Base-by-base conservation (phyloP, 2,329 filamentous ascomycete genomes). In the Calonectria pteridis region DNA sequence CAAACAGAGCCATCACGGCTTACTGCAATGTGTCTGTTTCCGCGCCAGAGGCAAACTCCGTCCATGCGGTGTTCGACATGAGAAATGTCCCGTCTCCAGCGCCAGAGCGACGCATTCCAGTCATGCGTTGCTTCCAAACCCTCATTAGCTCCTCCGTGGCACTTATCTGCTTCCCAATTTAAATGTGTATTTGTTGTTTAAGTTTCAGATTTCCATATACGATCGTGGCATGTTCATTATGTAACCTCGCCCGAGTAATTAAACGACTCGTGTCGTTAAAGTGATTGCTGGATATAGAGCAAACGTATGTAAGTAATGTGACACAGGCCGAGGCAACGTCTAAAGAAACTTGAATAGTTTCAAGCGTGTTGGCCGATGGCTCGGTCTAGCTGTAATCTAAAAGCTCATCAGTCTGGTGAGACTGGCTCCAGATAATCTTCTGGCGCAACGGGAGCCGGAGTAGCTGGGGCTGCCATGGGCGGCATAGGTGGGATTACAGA, bases 361-460 rank as follows among this genome's bases (percentile, higher is more conserved):
- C 31, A 37, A 50, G 49, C 16, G 43, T 53, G 33, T 31, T 23
- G 18, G 50, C 23, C 50, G 29, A 31, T 18, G 23, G 23, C 6
- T 51, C 37, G 10, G 40, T 59, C 20, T 16, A 26, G 20, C 26
- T 40, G 16, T 43, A 33, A 31, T 37, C 33, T 49, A 16, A 51
- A 31, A 13, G 33, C 28, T 29, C 43, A 33, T 83, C 75, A 84
- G 51, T 85, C 84, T 10, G 83, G 81, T 10, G 84, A 84, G 79
- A 77, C 26, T 80, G 78, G 40, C 83, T 81, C 23, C 79, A 81
- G 65, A 80, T 73, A 75, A 29, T 85, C 83, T 2, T 82, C 81
- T n/a, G 78, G 79, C 37, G 81, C 67, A 33, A 46, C 29, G 6
- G 55, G 67, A 62, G 66, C 53, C 11, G 67, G 67, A 14, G 67